Evolutionary conservation across 2,329 filamentous ascomycete genomes (phyloP).

Genomic region (Daldinia sp.): DNA sequence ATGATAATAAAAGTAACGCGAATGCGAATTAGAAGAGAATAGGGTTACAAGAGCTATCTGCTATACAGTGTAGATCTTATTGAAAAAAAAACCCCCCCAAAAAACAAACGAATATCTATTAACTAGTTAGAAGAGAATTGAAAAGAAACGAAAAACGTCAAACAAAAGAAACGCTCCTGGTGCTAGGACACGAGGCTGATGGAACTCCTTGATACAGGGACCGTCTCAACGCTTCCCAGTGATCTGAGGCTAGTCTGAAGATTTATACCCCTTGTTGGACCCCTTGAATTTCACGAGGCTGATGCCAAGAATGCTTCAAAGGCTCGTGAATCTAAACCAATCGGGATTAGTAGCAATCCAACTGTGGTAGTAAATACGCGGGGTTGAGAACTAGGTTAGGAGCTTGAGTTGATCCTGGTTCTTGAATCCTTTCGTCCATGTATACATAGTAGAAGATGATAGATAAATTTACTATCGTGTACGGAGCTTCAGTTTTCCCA

Average conservation of each 20-base stretch:
- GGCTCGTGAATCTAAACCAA: slow-evolving; percentile 17
- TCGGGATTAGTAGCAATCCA: slow-evolving; percentile 14
- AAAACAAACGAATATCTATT: slow-evolving; percentile 22
- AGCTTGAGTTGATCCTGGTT: slow-evolving; percentile 8
- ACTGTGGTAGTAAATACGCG: slow-evolving; percentile 25
- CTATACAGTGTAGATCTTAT: slow-evolving; percentile 1
- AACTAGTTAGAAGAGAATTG: slow-evolving; percentile 3
- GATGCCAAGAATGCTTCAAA: slow-evolving; percentile 33
- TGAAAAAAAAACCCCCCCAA: slow-evolving; percentile 4
- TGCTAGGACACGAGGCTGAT: slow-evolving; percentile 39
- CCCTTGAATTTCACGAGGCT: slow-evolving; percentile 38
- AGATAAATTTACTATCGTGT: slow-evolving; percentile 9
- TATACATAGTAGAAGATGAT: slow-evolving; percentile 15
- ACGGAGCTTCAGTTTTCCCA: slow-evolving; percentile 15
- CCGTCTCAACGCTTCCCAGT: slow-evolving; percentile 38
- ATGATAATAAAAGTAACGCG: not conserved
- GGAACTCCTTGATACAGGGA: slow-evolving; percentile 43
- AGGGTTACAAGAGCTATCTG: slow-evolving; percentile 3
- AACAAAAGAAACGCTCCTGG: slow-evolving; percentile 27
- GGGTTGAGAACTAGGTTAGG: slow-evolving; percentile 28
- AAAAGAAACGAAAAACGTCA: slow-evolving; percentile 25
- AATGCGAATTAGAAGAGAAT: slow-evolving; percentile 4
- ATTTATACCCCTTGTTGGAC: slow-evolving; percentile 22
- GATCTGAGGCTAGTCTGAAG: slow-evolving; percentile 16
- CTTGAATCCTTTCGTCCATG: slow-evolving; percentile 22